These are phyloP conservation scores for Cichorium intybus DNA, from an alignment of 140 eudicot genomes.

Conservation along the genomic window DNA sequence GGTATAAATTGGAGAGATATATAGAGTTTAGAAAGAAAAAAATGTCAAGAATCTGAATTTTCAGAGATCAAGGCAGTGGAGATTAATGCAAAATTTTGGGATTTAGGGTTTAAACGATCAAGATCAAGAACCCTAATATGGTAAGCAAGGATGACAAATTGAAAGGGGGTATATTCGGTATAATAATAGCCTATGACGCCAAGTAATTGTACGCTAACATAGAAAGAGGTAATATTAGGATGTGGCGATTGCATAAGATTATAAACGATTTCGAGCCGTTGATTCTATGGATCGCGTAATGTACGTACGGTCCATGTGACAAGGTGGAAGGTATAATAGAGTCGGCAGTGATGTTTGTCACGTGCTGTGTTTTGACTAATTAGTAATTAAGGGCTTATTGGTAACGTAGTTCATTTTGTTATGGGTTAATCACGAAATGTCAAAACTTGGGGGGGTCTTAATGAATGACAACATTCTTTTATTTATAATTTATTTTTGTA, in stretches of 20 bases:
- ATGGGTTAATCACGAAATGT: too few species aligned
- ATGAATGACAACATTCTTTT: too few species aligned
- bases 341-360: neutral
- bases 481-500: too few species aligned
- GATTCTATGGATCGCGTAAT: neutral
- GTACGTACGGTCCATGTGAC: neutral
- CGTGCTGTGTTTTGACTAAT: neutral
- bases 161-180: conserved; percentile 13
- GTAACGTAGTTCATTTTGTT: too few species aligned
- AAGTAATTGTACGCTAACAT: neutral
- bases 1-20: neutral
- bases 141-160: neutral
- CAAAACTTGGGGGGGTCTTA: too few species aligned
- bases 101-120: conserved; percentile 30
- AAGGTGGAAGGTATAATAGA: conserved; percentile 1
- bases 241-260: conserved; percentile 1
- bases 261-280: conserved; percentile 1
- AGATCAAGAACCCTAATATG: conserved; percentile 28
- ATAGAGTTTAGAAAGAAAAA: neutral
- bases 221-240: neutral
- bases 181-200: neutral
- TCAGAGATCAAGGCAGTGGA: neutral
- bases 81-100: conserved; percentile 11
- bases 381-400: neutral
- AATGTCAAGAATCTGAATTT: neutral